Evolutionary conservation across 2,329 filamentous ascomycete genomes (phyloP), one percentile per base, ranked within the genome.

Genomic region (Botrytis elliptica): DNA sequence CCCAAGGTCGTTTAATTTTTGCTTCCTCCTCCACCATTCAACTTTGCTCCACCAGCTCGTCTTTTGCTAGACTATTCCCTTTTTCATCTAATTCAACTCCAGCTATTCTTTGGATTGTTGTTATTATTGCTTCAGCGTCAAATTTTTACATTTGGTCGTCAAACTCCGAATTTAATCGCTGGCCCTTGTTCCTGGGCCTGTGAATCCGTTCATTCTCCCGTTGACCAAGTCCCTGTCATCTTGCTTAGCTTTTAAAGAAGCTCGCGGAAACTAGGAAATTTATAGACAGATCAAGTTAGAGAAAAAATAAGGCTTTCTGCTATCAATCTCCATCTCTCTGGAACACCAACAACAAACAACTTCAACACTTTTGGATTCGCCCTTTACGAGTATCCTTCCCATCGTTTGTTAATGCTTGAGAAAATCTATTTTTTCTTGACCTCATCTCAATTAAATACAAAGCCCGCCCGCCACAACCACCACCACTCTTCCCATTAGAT

Each of bases 151-250:
- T 42, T 25, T 71, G 33, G 36, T 65, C 60, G 46, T 25, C 36
- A 42, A 55, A 33, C 70, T 42, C 33, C 16, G 36, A 33, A n/a
- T 66, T 71, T 57, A 66, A 71, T 66, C 70, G 70, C 70, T 38
- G n/a, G 36, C 60, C 69, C 69, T 60, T 65, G 42, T 65, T 40
- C 36, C 69, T 64, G 69, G 57, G 44, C 16, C 9, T 29, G 46
- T 52, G 57, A 25, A 38, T 64, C 33, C 22, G 65, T n/a, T 57
- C 36, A 9, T 57, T 18, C 25, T 33, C 52, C n/a, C 55, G 55
- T 22, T 36, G 25, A 4, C 66, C 18, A 33, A 42, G 49, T 29
- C 66, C 55, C 68, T 64, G 68, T 46, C 59, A 64, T 36, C 18
- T 29, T 63, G 20, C 20, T 42, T 57, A 29, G 33, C 36, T 29